Percentiles rank a stretch among this genome's conserved stretches.
Conservation (phyloP, 768 basidiomycete genomes). For the Suillus occidentalis region DNA sequence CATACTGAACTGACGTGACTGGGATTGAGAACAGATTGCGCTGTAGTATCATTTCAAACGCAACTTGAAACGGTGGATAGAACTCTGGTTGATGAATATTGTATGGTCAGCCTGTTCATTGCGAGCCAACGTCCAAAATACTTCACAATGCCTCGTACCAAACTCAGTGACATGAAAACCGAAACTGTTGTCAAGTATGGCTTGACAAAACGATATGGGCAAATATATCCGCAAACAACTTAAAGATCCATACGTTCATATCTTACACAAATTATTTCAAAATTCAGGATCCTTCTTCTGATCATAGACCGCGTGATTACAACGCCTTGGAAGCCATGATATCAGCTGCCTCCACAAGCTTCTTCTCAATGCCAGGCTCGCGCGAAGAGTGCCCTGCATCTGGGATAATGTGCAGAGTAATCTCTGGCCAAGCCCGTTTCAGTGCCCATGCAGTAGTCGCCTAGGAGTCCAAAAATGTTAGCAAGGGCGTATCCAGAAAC, state of each 20-base stretch:
- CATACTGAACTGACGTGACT: background rate
- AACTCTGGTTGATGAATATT: background rate
- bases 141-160: background rate
- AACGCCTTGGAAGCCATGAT: slow-evolving; percentile 5
- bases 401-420: slow-evolving; percentile 72
- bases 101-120: background rate
- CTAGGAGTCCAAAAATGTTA: slow-evolving; percentile 33
- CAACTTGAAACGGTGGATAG: background rate
- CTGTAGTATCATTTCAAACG: background rate
- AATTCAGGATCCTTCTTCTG: background rate
- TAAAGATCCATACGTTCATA: background rate
- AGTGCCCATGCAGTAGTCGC: slow-evolving; percentile 78
- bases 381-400: slow-evolving; percentile 87
- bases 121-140: background rate
- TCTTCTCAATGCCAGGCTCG: slow-evolving; percentile 66
- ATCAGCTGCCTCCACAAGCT: slow-evolving; percentile 61
- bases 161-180: background rate
- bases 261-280: slow-evolving; percentile 1
- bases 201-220: background rate
- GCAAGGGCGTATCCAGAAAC: background rate
- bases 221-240: background rate
- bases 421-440: slow-evolving; percentile 82
- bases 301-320: background rate
- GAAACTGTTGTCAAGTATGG: background rate
- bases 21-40: background rate